Evolutionary conservation across 2,329 filamentous ascomycete genomes (phyloP).

Genomic region (Tolypocladium sp.): DNA sequence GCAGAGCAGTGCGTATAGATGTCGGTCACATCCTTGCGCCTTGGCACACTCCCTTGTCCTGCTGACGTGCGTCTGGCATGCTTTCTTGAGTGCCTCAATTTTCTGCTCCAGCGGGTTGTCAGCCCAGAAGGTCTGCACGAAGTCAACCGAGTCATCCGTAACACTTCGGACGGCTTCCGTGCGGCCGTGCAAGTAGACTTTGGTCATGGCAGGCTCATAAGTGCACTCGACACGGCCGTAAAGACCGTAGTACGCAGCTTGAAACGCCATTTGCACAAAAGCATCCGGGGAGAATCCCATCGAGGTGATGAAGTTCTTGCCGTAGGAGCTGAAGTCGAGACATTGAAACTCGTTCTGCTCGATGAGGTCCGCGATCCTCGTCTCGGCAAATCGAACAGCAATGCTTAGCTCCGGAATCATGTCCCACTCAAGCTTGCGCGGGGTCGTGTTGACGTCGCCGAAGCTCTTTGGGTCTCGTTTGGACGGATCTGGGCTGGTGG

Average conservation of each 20-base stretch:
- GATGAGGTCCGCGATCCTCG: slow-evolving; percentile 84
- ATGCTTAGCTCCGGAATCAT: slow-evolving; percentile 88
- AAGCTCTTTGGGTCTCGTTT: slow-evolving; percentile 89
- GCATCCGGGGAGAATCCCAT: slow-evolving; percentile 97
- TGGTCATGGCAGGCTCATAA: slow-evolving; percentile 98
- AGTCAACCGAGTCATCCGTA: slow-evolving; percentile 73
- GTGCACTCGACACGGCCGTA: slow-evolving; percentile 92
- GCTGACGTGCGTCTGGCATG: slow-evolving; percentile 72
- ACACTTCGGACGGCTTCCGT: slow-evolving; percentile 90
- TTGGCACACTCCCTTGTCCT: slow-evolving; percentile 81
- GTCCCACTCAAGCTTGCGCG: slow-evolving; percentile 95
- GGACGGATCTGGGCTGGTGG: slow-evolving; percentile 80
- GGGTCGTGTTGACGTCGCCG: slow-evolving; percentile 85
- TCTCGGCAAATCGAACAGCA: slow-evolving; percentile 90
- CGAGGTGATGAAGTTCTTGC: slow-evolving; percentile 95
- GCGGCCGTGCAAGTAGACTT: slow-evolving; percentile 82
- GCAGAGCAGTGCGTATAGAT: slow-evolving; percentile 88
- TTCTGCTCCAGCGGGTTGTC: slow-evolving; percentile 78
- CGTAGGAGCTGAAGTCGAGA: slow-evolving; percentile 79
- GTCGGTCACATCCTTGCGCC: slow-evolving; percentile 82
- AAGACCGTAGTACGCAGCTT: slow-evolving; percentile 93
- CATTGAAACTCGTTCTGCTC: slow-evolving; percentile 95
- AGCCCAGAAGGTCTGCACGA: slow-evolving; percentile 90
- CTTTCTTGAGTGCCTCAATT: slow-evolving; percentile 74
- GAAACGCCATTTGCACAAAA: slow-evolving; percentile 98